phyloP scores from a whole-genome alignment of 139 green algal genomes.

The Trebouxia sp. region DNA sequence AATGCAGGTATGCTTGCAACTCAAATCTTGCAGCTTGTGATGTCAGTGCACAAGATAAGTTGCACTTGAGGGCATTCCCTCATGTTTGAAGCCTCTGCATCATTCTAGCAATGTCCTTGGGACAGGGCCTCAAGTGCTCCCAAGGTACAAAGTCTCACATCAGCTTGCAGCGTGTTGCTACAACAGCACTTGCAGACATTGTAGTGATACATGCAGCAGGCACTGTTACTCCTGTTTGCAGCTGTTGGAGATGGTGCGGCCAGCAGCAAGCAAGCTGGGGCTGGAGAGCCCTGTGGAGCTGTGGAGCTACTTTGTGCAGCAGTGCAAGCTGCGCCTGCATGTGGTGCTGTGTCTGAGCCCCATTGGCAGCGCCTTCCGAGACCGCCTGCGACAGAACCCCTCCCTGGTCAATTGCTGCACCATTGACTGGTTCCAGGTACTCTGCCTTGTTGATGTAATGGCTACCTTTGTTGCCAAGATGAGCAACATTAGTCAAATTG shows the following conservation, averaged over 20 bases:
- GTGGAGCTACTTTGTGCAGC: constrained; percentile 70
- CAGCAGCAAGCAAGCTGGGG: constrained; percentile 58
- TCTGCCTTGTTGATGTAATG: not conserved
- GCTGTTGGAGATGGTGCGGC: constrained; percentile 69
- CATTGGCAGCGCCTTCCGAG: constrained; percentile 72
- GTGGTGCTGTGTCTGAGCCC: constrained; percentile 73
- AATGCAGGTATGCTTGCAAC: constrained; percentile 26
- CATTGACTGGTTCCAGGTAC: constrained; percentile 70
- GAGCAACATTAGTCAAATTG: too few relatives aligned
- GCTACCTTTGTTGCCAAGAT: too few relatives aligned
- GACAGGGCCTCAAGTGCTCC: too few relatives aligned
- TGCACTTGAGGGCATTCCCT: too few relatives aligned
- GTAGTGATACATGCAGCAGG: too few relatives aligned
- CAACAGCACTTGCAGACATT: too few relatives aligned
- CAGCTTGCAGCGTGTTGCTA: too few relatives aligned
- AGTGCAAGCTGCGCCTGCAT: constrained; percentile 68
- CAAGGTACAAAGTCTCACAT: too few relatives aligned
- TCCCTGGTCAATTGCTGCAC: constrained; percentile 86
- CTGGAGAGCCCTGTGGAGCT: constrained; percentile 76
- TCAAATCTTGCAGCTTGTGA: not conserved
- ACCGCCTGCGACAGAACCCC: constrained; percentile 73
- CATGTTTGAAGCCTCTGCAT: too few relatives aligned
- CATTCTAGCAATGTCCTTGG: too few relatives aligned
- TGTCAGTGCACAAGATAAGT: too few relatives aligned
- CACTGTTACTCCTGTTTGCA: too few relatives aligned